These are phyloP conservation scores for Pythium apleroticum DNA, from an alignment of 352 stramenopile species.

Conservation along the genomic window DNA sequence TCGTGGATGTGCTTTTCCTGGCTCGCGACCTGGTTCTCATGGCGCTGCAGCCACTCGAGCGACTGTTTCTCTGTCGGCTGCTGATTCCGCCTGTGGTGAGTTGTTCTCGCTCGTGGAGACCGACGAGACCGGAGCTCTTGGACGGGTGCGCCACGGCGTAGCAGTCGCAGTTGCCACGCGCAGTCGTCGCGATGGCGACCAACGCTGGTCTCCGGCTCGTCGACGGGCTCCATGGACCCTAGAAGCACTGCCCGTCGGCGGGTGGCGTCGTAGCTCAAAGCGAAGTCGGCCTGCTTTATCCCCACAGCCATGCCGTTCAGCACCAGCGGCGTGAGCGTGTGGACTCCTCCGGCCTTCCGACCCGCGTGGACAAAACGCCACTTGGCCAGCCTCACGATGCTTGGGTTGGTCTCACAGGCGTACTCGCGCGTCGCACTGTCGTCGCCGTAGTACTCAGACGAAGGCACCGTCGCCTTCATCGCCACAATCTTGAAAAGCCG, in stretches of 20 bases:
- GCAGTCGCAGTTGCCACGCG: slow-evolving; percentile 55
- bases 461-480: slow-evolving; percentile 56
- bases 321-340: slow-evolving; percentile 11
- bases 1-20: slow-evolving; percentile 6
- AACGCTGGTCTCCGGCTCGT: background rate
- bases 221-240: slow-evolving; percentile 3
- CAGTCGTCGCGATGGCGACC: slow-evolving; percentile 4
- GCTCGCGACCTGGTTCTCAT: slow-evolving; percentile 24
- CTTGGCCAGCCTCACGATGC: slow-evolving; percentile 46
- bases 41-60: slow-evolving; percentile 43
- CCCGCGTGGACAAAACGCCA: slow-evolving; percentile 41
- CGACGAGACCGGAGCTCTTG: background rate
- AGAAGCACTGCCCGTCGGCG: slow-evolving; percentile 17
- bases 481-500: slow-evolving; percentile 45
- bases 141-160: slow-evolving; percentile 27
- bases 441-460: slow-evolving; percentile 52
- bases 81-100: background rate
- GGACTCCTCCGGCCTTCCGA: background rate
- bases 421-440: slow-evolving; percentile 63
- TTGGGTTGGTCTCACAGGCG: slow-evolving; percentile 59
- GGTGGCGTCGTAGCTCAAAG: slow-evolving; percentile 18
- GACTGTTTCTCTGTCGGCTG: slow-evolving; percentile 30
- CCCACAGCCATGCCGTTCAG: slow-evolving; percentile 23
- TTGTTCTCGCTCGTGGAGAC: background rate
- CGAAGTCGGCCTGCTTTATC: slow-evolving; percentile 11